Base-by-base conservation (phyloP, 768 basidiomycete genomes). In the Boletus pseudopeckii region DNA sequence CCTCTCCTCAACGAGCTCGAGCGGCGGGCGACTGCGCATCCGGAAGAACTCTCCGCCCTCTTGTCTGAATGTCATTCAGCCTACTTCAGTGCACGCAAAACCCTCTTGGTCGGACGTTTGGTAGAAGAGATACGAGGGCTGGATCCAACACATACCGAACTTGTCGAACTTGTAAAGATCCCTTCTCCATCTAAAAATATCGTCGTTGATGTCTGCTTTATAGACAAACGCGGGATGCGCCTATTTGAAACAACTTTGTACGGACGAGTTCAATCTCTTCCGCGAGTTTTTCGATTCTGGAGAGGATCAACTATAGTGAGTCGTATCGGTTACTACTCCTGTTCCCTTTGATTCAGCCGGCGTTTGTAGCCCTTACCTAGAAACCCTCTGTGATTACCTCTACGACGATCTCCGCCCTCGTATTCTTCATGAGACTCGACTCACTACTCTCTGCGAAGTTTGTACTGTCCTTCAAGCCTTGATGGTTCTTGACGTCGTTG, bases 401-500 rank as follows among this genome's bases (percentile, higher is more conserved):
- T 97, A 95, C 66, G 97, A 98, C 67, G 92, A 95, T 58, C 82
- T 99, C 1, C 88, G 96, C 1, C 97, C 96, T 6, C 85, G 95
- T 5, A 98, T 99, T 57, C 79, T 98, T 2, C 95, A 98, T 62
- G 96, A 98, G 64, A 86, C 88, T 0, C 84, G 88, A 5, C 81
- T 99, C 43, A 86, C 87, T 1, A 85, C 85, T 0, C 82, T 99
- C 1, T 95, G 94, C 66, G 90, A 95, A 68, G 92, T 98, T 24
- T 99, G 96, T 76, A 98, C 92, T 0, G 92, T 99, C 18, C 77
- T 99, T 3, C 91, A 95, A 66, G 96, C 95, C 0, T 77, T 98
- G 39, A 98, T 98, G 92, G 90, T 98, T 4, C 83, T 94, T 28
- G 94, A 96, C 64, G 77, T 90, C 17, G 75, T 81, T 0, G 70